Conservation (phyloP, 2,329 filamentous ascomycete genomes). For the Pleomassaria siparia region DNA sequence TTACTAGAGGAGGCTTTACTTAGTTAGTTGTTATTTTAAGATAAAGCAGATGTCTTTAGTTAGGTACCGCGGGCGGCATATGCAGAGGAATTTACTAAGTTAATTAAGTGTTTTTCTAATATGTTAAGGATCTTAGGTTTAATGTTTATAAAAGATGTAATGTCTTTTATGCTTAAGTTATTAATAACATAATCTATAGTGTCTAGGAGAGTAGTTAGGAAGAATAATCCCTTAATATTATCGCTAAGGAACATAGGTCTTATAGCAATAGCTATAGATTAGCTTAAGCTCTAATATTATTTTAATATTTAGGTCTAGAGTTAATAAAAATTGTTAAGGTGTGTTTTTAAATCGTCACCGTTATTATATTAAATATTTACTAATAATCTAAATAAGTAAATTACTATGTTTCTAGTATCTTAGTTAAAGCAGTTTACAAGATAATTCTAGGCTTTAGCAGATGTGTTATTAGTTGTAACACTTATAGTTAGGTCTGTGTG, state of each 20-base stretch:
- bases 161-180: conserved; percentile 4
- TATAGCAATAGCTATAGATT: no score
- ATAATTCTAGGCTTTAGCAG: no score
- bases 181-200: conserved; percentile 13
- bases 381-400: no score
- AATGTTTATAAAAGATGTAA: background rate
- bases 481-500: background rate
- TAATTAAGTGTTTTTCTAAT: conserved; percentile 6
- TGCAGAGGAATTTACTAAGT: conserved; percentile 3
- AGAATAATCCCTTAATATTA: conserved; percentile 15
- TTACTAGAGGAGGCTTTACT: no score
- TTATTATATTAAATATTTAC: no score
- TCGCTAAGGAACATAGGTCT: no score
- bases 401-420: no score
- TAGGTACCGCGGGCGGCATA: background rate
- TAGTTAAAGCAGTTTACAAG: no score
- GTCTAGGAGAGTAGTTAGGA: conserved; percentile 12
- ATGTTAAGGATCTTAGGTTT: conserved; percentile 12
- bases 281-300: no score
- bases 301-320: no score
- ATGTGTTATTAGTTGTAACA: background rate
- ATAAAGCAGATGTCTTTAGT: background rate
- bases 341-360: no score
- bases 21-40: background rate
- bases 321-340: no score